Base-by-base conservation (phyloP, 371 early-diverging fungal species). In the Syncephalastrum contaminatum region DNA sequence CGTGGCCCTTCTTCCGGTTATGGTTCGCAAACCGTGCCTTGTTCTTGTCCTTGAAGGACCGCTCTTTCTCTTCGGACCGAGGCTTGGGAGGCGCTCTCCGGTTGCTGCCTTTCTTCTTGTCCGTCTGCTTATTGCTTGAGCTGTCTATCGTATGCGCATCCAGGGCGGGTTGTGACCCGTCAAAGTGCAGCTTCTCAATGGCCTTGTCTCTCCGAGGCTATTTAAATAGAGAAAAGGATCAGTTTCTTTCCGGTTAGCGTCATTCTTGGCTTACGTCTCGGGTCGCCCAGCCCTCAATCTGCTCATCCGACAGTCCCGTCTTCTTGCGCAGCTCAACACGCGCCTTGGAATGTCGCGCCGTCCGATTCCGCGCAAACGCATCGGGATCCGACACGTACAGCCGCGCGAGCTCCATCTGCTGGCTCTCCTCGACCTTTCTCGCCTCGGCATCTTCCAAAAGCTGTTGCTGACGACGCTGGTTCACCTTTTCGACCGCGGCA, bases 231-330 rank as follows among this genome's bases (percentile, higher is more conserved):
- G 13, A 30, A 43, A 50, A 13, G 51, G 14, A 25, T 2, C 18
- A 24, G 20, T 19, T 1, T 42, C n/a, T 57, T 13, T n/a, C 14
- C 22, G n/a, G 15, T 20, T 12, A 16, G 21, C 48, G 21, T 25
- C 25, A 0, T 48, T 10, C 27, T 4, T 25, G 44, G 44, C 87
- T 79, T 80, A 90, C 93, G 63, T 93, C 90, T 52, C 92, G 77
- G 21, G 81, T 84, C 24, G 75, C 84, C 96, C 96, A 96, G 19
- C 96, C 96, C 64, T 95, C 96, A 4, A 96, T 68, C 69, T 95
- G 96, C 63, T 96, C 95, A 59, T 96, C 91, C 1, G 85, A 80
- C 85, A 92, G 80, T n/a, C 83, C 82, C 5, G 93, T 91, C 49
- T 74, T 56, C 27, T 75, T 64, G 22, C 82, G 77, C 19, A 96